Conservation (phyloP, 768 basidiomycete genomes). For the Favolaschia claudopus region DNA sequence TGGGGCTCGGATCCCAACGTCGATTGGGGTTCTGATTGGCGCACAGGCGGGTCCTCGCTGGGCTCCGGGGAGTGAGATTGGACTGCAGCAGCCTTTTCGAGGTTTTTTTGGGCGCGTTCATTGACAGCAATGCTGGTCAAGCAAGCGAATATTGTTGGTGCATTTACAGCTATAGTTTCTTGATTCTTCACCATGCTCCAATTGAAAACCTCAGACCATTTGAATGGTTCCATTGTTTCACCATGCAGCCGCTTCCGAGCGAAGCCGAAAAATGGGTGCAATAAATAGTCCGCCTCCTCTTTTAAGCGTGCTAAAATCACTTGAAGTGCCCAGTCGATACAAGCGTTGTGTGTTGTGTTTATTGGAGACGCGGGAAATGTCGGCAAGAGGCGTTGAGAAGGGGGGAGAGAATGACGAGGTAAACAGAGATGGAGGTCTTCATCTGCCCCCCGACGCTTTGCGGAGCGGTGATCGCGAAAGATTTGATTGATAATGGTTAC, state of each 20-base stretch:
- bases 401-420: conserved; percentile 11
- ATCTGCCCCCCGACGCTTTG: not conserved
- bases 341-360: conserved; percentile 2
- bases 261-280: not conserved
- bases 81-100: not conserved
- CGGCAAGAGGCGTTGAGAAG: conserved; percentile 4
- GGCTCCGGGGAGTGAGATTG: not conserved
- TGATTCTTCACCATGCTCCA: conserved; percentile 11
- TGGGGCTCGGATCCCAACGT: no score
- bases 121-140: not conserved
- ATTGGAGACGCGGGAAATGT: not conserved
- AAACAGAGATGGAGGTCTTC: not conserved
- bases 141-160: not conserved
- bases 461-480: not conserved
- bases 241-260: not conserved
- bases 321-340: conserved; percentile 10
- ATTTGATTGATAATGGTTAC: conserved; percentile 1
- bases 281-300: not conserved
- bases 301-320: not conserved
- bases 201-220: conserved; percentile 1
- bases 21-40: no score
- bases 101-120: not conserved
- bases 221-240: not conserved
- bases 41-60: no score
- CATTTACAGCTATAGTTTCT: conserved; percentile 7